Conservation (phyloP, 192 early-diverging fungal species). For the Coemansia umbellata region DNA sequence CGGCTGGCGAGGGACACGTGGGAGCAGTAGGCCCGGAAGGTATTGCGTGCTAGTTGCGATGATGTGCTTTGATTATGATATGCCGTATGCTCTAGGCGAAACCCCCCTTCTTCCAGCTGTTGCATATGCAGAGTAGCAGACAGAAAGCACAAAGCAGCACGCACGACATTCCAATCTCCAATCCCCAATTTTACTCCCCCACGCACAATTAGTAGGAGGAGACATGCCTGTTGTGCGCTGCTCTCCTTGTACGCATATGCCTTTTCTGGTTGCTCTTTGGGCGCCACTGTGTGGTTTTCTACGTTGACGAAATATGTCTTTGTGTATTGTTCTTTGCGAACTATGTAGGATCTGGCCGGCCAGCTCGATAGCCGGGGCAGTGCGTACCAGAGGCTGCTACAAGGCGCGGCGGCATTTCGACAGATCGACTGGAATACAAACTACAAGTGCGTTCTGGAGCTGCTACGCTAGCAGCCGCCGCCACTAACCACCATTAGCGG, state of each 20-base stretch:
- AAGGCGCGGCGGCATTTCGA: constrained; percentile 36
- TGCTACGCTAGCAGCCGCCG: constrained; percentile 9
- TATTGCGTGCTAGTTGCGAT: too few species aligned
- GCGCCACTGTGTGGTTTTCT: background rate
- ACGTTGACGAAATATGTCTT: background rate
- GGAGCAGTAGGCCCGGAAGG: background rate
- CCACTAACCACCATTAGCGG: too few species aligned
- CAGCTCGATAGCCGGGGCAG: constrained; percentile 16
- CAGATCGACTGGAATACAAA: constrained; percentile 39
- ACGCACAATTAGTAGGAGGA: too few species aligned
- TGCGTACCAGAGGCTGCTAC: constrained; percentile 22
- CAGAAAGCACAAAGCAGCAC: too few species aligned
- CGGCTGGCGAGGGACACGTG: background rate
- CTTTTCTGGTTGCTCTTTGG: background rate
- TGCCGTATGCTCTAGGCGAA: too few species aligned
- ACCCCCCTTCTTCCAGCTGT: too few species aligned
- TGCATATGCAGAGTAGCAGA: too few species aligned
- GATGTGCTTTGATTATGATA: too few species aligned
- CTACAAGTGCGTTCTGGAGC: constrained; percentile 27
- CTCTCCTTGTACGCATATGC: background rate
- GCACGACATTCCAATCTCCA: too few species aligned
- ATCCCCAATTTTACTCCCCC: too few species aligned
- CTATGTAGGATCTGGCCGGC: constrained; percentile 23
- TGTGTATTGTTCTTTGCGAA: too few species aligned
- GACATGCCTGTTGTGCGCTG: too few species aligned